Base-by-base conservation (phyloP, 2,329 filamentous ascomycete genomes). In the Microdochium bolleyi region DNA sequence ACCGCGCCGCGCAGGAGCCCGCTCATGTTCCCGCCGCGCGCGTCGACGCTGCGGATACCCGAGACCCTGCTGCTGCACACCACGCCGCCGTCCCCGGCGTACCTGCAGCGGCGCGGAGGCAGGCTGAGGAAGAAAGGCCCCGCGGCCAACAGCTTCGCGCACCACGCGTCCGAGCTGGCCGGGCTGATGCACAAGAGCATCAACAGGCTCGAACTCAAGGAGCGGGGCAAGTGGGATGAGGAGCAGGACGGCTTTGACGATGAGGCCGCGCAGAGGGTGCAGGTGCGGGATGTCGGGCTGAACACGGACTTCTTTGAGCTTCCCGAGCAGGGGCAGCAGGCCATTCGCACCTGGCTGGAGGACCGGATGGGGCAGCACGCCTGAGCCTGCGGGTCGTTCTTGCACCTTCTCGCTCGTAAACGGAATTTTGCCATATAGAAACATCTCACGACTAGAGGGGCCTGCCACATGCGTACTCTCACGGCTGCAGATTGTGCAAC, bases 31-130 rank as follows among this genome's bases (percentile, higher is more conserved):
- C 80, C 80, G 0, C 74, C 79, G 1, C 61, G 67, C 2, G 53
- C 61, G 2, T 79, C 76, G 1, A 73, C 67, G 1, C 70, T 81
- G 14, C 72, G 69, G 55, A 71, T 82, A 3, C 80, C 80, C 2
- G 64, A 73, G 38, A 68, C 72, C 1, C 61, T 82, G 10, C 61
- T 83, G 0, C 56, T 83, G 30, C 70, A 80, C 59, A 72, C 76
- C 46, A 59, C 64, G 0, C 54, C 63, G 2, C 62, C 67, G 2
- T 50, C 53, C 2, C 48, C 57, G 13, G 52, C 59, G 19, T 22
- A 8, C 5, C 16, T 16, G 7, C 19, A 4, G 49, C 58, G 1
- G 54, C 56, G 16, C 48, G 58, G 59, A n/a, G 55, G 58, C 7
- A 57, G 55, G 52, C 55, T 56, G 41, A 53, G 53, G 48, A 52